Base-by-base conservation (phyloP, 805 yeast genomes). In the Cyberlindnera americana region DNA sequence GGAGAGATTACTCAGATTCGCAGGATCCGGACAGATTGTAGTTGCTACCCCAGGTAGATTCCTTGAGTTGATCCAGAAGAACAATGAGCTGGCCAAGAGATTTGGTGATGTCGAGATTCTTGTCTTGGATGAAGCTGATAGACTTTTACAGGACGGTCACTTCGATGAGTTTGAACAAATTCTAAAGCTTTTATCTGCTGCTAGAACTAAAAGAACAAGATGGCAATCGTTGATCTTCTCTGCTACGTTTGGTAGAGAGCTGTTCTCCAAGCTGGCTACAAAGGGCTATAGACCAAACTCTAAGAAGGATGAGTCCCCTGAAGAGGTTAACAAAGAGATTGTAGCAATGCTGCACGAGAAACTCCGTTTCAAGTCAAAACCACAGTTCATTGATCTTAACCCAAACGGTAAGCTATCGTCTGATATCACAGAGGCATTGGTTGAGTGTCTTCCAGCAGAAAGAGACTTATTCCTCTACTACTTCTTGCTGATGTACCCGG, bases 21-120 rank as follows among this genome's bases (percentile, higher is more conserved):
- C 68, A 28, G 79, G 82, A 6, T 93, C 96, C 2, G 87, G 79
- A 11, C 61, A 69, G 32, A 75, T 93, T 15, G 65, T 93, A 12
- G 91, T 93, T 27, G 96, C 96, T 2, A 93, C 99, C 0, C 98
- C 99, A 0, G 99, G 99, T 26, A 77, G 99, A 48, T 78, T 86
- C 58, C 70, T 88, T 36, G 98, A 93, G 58, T 60, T 84, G n/a
- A 47, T 83, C 15, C 87, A 86, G 60, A 81, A 79, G 47, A 73
- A 76, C 42, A 73, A 68, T 27, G 54, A 54, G 1, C 36, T 71
- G 35, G 58, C 72, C 12, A 53, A 61, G 21, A 57, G 69, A 54
- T 61, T 79, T 44, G 59, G 69, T 15, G 55, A 64, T 19, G 58
- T 75, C 16, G 72, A 76, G 22, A 61, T 72, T 3, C 54, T 80